Evolutionary conservation across 306 rosid species (phyloP).

Genomic region (Trifolium repens): DNA sequence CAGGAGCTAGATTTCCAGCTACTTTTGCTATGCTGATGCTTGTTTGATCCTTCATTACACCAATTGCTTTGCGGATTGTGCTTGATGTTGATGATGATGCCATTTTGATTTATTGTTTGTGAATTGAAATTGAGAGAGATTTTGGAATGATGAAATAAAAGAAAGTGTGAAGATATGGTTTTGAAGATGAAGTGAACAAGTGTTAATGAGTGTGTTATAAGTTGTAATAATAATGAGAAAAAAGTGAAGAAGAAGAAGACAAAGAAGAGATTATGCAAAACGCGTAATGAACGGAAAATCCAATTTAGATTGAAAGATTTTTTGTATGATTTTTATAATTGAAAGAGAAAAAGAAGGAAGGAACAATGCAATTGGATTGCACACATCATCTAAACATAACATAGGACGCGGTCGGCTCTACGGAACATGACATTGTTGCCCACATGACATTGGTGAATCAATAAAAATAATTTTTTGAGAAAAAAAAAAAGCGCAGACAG

Average conservation of each 20-base stretch:
- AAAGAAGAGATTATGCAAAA: background rate
- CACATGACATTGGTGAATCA: no score
- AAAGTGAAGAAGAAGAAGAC: background rate
- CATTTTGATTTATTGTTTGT: no score
- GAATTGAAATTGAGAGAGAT: background rate
- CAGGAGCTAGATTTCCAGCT: slow-evolving; percentile 79
- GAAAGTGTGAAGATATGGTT: background rate
- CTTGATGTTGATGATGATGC: slow-evolving; percentile 67
- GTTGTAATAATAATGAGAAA: no score
- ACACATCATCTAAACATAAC: background rate
- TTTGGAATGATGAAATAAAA: background rate
- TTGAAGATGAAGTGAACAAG: background rate
- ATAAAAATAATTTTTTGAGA: no score
- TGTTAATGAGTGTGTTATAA: background rate
- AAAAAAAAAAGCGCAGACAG: no score
- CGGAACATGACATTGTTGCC: background rate
- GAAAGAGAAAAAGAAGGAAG: background rate
- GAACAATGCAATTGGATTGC: background rate
- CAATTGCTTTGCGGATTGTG: slow-evolving; percentile 89
- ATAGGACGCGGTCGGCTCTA: background rate
- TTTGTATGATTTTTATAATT: background rate
- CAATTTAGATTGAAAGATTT: background rate
- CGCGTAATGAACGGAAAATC: slow-evolving; percentile 3
- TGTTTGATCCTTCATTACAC: slow-evolving; percentile 88
- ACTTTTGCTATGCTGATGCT: slow-evolving; percentile 91